Base-by-base conservation (phyloP, 192 early-diverging fungal genomes). In the Martensiomyces pterosporus region DNA sequence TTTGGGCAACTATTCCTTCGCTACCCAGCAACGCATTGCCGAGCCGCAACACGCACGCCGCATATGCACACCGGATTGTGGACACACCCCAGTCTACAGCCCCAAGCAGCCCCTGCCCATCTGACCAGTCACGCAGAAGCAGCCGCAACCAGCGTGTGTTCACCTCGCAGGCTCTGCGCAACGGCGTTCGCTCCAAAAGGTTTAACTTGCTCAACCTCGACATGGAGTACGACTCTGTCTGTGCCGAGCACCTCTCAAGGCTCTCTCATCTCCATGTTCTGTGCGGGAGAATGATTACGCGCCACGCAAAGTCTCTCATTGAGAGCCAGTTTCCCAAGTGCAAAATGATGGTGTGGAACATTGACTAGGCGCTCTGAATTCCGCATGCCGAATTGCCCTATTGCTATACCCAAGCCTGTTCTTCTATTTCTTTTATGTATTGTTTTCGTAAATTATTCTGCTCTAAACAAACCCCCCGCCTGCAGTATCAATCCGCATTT, bases 321-420 rank as follows among this genome's bases (percentile, higher is more conserved):
- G 64, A 75, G 46, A 52, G 16, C 29, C 71, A 75, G 55, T 75
- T 75, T 41, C 71, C 71, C 13, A 62, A 63, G 40, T 75, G 71
- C 55, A 67, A 64, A 25, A 75, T 75, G 64, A 66, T 67, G 71
- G 71, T 75, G 18, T 75, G 71, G 71, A 67, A 51, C 47, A 54
- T 59, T 17, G 52, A 70, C 50, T 70, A 49, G 22, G 13, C 40
- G 15, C 3, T 42, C 23, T 23, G 14, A 9, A 9, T 25, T 14
- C 29, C 12, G 29, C 29, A 32, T 32, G 29, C 29, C 12, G 29
- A 32, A 32, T 8, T 12, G 29, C 29, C 29, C 5, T 32, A 5
- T 32, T 5, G 5, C 29, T 12, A 32, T 32, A 8, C 12, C 6
- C 29, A 32, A 5, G 12, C 29, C 29, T 32, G 5, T 12, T 32